Evolutionary conservation across 257 asterid genomes (phyloP).

Genomic region (Schizonepeta tenuifolia): DNA sequence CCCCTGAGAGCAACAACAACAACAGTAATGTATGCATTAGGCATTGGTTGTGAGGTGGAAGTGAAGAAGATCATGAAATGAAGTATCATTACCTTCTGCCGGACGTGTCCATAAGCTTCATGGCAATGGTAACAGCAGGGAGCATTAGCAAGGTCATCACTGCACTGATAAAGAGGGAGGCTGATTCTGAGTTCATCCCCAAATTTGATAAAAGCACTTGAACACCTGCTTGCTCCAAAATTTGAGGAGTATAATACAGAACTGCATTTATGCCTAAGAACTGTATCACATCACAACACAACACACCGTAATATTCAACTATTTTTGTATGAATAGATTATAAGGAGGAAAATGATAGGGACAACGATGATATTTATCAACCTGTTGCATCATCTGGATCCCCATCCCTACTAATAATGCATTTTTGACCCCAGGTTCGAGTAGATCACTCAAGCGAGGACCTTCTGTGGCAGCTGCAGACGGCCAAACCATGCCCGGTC

Average conservation of each 20-base stretch:
- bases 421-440: conserved; percentile 71
- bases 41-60: background rate
- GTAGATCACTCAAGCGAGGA: conserved; percentile 47
- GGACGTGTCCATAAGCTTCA: conserved; percentile 73
- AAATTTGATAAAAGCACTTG: conserved; percentile 57
- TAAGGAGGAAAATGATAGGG: too few species aligned
- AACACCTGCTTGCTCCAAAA: conserved; percentile 76
- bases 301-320: background rate
- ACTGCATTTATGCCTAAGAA: conserved; percentile 72
- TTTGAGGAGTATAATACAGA: conserved; percentile 73
- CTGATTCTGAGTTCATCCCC: conserved; percentile 58
- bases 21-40: background rate
- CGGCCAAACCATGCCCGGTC: conserved; percentile 52
- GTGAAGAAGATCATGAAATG: background rate
- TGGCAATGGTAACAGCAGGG: conserved; percentile 63
- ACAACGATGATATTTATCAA: conserved; percentile 19
- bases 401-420: conserved; percentile 72
- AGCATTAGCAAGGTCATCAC: conserved; percentile 66
- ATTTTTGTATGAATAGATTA: background rate
- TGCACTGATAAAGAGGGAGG: conserved; percentile 67
- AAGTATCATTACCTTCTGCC: conserved; percentile 60
- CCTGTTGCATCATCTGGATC: conserved; percentile 76
- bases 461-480: conserved; percentile 49
- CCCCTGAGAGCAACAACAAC: conserved; percentile 48
- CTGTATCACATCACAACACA: conserved; percentile 36